A percentile compares a stretch with the other conserved stretches of the same genome.
Evolutionary conservation across 106 monocot genomes (phyloP).

Genomic region (Phalaenopsis aphrodite): DNA sequence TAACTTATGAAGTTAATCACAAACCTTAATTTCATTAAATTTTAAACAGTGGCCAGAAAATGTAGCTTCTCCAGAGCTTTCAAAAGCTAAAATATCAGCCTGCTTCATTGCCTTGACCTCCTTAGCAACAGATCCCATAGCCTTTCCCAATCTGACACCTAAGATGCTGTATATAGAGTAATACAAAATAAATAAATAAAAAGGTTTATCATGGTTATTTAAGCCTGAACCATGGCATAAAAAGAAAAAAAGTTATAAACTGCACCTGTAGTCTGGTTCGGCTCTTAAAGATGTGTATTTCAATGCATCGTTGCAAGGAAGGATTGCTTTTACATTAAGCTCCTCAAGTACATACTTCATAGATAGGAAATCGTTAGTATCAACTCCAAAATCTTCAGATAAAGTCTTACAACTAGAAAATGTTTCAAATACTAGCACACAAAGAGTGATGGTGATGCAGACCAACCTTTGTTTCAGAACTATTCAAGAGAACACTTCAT

Average conservation of each 20-base stretch:
- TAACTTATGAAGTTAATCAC: background rate
- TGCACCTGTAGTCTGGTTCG: conserved; percentile 93
- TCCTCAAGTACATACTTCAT: conserved; percentile 92
- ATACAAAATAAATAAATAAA: background rate
- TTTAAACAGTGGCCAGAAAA: conserved; percentile 68
- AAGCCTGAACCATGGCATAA: background rate
- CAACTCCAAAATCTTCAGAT: background rate
- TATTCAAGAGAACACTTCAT: too few species aligned
- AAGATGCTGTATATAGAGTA: conserved; percentile 34
- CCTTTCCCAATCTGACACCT: conserved; percentile 83
- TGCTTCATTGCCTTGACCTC: conserved; percentile 80
- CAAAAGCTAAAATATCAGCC: conserved; percentile 75
- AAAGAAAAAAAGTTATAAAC: background rate
- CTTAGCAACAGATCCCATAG: conserved; percentile 81
- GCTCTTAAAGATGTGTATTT: conserved; percentile 86
- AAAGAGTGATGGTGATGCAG: background rate
- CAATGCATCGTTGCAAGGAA: conserved; percentile 88
- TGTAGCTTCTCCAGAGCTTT: conserved; percentile 59
- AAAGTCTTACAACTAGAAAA: background rate
- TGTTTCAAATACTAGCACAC: background rate
- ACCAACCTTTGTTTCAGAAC: too few species aligned
- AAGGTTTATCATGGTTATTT: background rate
- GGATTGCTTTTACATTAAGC: conserved; percentile 85
- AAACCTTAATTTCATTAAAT: conserved; percentile 85
- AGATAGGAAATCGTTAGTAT: background rate